These are phyloP conservation scores for Vitis cinerea DNA, from an alignment of 164 flowering plant genomes.

Conservation along the genomic window DNA sequence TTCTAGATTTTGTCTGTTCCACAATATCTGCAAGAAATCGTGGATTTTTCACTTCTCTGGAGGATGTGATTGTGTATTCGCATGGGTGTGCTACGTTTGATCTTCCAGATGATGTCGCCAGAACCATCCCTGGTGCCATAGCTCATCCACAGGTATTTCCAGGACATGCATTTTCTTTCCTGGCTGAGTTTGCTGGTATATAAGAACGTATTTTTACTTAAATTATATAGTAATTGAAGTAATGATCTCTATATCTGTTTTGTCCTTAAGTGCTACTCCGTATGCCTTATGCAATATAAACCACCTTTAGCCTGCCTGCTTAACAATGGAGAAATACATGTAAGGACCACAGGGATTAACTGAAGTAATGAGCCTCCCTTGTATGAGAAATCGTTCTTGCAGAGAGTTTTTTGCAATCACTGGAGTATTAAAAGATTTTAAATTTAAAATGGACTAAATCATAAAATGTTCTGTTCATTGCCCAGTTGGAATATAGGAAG, in stretches of 20 bases:
- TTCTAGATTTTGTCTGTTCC: conserved; percentile 81
- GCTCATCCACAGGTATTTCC: conserved; percentile 88
- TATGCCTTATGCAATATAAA: too few species aligned
- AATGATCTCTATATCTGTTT: too few species aligned
- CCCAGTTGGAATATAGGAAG: not conserved
- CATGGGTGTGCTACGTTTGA: conserved; percentile 85
- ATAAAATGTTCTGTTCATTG: not conserved
- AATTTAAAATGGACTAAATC: not conserved
- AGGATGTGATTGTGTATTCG: conserved; percentile 80
- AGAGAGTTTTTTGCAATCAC: not conserved
- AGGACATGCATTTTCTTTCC: not conserved
- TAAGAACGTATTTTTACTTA: not conserved
- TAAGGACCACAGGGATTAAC: too few species aligned
- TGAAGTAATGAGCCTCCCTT: too few species aligned
- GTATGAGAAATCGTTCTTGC: not conserved
- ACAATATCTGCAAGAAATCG: conserved; percentile 79
- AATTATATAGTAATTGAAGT: not conserved
- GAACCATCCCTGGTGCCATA: conserved; percentile 39
- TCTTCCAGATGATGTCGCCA: conserved; percentile 65
- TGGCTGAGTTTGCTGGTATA: not conserved
- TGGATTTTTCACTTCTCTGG: conserved; percentile 61
- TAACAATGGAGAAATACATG: too few species aligned
- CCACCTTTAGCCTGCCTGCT: too few species aligned
- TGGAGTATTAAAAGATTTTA: not conserved
- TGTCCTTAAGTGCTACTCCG: too few species aligned